These are phyloP conservation scores for Penicillium sp. DNA, from an alignment of 2,329 filamentous ascomycete species.

Conservation along the genomic window DNA sequence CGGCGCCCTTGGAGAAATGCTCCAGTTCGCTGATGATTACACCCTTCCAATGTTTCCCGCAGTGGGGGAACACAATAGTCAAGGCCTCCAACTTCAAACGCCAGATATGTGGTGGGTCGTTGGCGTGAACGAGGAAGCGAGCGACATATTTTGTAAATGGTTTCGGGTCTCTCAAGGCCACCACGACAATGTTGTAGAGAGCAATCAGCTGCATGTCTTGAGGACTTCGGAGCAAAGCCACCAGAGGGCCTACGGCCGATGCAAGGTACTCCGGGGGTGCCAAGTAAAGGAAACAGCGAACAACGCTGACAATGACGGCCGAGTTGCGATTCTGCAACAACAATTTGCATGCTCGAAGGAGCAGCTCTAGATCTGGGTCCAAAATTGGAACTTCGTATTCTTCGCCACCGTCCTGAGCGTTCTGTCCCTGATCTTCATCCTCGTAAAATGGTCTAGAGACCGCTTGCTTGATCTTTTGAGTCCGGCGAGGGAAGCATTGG, in stretches of 20 bases:
- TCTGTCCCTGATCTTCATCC: conserved; percentile 55
- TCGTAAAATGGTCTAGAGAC: conserved; percentile 77
- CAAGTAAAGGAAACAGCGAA: conserved; percentile 79
- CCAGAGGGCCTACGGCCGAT: conserved; percentile 74
- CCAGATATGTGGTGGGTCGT: conserved; percentile 79
- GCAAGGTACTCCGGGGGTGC: conserved; percentile 75
- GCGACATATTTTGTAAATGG: conserved; percentile 85
- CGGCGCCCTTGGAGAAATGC: conserved; percentile 76
- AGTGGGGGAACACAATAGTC: conserved; percentile 85
- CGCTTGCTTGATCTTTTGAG: conserved; percentile 55
- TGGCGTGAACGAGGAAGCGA: conserved; percentile 82
- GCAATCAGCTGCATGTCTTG: conserved; percentile 87
- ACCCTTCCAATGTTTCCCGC: conserved; percentile 71
- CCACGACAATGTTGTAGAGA: conserved; percentile 91
- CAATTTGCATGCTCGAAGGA: conserved; percentile 77
- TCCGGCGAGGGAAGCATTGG: conserved; percentile 77
- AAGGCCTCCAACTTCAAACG: conserved; percentile 87
- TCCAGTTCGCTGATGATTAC: conserved; percentile 90
- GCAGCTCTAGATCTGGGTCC: conserved; percentile 77
- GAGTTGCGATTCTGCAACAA: conserved; percentile 90
- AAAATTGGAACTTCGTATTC: conserved; percentile 60
- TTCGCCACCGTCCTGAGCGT: conserved; percentile 45
- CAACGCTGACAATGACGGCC: conserved; percentile 84
- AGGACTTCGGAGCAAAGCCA: conserved; percentile 79
- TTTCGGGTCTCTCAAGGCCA: conserved; percentile 71